phyloP scores from a whole-genome alignment of 306 rosid genomes.

The Mucuna pruriens region DNA sequence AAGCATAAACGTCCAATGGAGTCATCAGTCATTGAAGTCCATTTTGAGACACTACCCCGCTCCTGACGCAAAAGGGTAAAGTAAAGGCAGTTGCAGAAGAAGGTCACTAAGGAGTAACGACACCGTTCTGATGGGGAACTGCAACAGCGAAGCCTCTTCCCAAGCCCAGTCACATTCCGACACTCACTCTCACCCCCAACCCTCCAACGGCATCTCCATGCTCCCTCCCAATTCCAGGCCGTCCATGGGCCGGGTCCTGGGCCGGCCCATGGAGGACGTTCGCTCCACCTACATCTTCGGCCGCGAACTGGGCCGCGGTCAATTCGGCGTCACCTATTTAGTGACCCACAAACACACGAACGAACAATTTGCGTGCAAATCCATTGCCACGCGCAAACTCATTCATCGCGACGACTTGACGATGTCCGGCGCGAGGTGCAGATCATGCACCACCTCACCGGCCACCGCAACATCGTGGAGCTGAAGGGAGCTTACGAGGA shows the following conservation, averaged over 20 bases:
- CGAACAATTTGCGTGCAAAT: neutral
- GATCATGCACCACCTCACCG: slow-evolving; percentile 19
- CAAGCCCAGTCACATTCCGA: neutral
- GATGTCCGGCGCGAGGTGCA: neutral
- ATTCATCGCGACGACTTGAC: neutral
- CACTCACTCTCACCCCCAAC: neutral
- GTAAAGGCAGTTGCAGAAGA: too few species aligned
- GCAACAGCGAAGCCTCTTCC: neutral
- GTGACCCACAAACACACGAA: neutral
- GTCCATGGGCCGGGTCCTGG: neutral
- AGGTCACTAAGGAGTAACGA: neutral
- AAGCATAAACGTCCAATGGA: neutral
- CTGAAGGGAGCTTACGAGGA: slow-evolving; percentile 4
- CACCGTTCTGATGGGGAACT: neutral
- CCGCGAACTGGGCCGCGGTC: neutral
- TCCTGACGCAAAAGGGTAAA: neutral
- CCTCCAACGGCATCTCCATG: neutral
- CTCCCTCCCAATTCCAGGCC: neutral
- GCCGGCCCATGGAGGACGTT: neutral
- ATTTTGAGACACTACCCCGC: neutral
- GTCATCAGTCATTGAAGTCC: neutral
- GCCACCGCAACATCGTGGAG: slow-evolving; percentile 14
- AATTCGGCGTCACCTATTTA: neutral
- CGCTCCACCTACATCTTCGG: neutral
- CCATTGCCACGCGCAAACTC: neutral